Percentiles rank a stretch among this genome's conserved stretches.
These are phyloP conservation scores for Blastobotrys aristatus DNA, from an alignment of 1,139 yeast genomes.

Conservation along the genomic window DNA sequence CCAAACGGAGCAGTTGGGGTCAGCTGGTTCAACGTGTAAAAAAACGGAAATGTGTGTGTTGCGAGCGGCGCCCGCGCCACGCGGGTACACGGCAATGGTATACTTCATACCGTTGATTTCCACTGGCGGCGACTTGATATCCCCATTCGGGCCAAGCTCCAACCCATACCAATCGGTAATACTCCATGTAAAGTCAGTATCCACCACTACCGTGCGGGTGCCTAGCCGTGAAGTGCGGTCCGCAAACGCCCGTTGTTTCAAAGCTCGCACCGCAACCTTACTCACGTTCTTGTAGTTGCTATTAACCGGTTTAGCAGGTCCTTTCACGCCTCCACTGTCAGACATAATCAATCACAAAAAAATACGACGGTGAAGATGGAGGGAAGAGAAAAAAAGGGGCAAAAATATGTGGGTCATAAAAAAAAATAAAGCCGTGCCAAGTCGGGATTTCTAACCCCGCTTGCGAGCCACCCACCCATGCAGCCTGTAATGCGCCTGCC, in stretches of 20 bases:
- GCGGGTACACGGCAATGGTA: conserved; percentile 13
- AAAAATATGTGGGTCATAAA: too few species aligned
- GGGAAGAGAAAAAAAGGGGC: too few species aligned
- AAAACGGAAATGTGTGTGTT: conserved; percentile 10
- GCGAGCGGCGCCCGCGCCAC: conserved; percentile 12
- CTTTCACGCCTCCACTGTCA: neutral
- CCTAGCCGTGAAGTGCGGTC: neutral
- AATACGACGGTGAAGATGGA: too few species aligned
- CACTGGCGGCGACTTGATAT: conserved; percentile 13
- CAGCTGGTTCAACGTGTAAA: conserved; percentile 11
- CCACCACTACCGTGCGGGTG: conserved; percentile 3
- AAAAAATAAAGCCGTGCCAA: neutral
- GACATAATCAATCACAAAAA: neutral
- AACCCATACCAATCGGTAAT: conserved; percentile 12
- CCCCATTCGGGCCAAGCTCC: conserved; percentile 10
- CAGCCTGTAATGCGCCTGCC: conserved; percentile 28
- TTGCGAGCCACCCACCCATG: conserved; percentile 26
- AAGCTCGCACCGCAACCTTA: conserved; percentile 5
- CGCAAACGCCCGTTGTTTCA: conserved; percentile 6
- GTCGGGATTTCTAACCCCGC: neutral
- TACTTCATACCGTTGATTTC: conserved; percentile 8
- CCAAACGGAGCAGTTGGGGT: conserved; percentile 5
- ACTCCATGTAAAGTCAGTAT: conserved; percentile 13
- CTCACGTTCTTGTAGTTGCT: neutral
- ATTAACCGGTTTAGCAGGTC: neutral